Evolutionary conservation across 1,284 basidiomycete genomes (phyloP).

Genomic region (Veloboletus limbatus): DNA sequence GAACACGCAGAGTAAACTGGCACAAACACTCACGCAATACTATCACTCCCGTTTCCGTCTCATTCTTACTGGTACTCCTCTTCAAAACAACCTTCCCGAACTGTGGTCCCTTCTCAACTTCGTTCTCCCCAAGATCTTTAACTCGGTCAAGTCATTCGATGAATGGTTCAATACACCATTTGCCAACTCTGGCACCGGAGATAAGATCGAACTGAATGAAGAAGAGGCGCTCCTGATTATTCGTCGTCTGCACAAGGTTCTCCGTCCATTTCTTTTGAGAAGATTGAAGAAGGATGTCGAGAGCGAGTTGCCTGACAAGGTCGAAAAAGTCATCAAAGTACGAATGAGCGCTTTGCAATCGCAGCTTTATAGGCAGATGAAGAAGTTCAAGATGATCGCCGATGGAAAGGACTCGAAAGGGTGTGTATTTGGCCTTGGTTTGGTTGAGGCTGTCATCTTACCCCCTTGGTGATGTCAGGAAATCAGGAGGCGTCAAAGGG

Average conservation of each 20-base stretch:
- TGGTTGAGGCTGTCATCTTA: constrained; percentile 2
- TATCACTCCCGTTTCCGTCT: constrained; percentile 94
- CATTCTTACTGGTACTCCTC: constrained; percentile 95
- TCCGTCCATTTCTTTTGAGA: constrained; percentile 95
- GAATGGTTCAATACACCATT: constrained; percentile 99
- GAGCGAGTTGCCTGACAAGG: constrained; percentile 96
- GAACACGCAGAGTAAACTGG: constrained; percentile 95
- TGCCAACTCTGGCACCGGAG: constrained; percentile 92
- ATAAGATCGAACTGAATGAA: constrained; percentile 99
- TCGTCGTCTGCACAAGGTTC: constrained; percentile 96
- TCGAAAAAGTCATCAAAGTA: constrained; percentile 98
- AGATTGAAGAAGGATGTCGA: constrained; percentile 99
- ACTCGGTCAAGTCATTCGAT: constrained; percentile 99
- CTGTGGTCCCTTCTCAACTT: constrained; percentile 99
- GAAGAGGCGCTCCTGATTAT: constrained; percentile 99
- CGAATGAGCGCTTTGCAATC: constrained; percentile 94
- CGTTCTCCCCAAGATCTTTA: constrained; percentile 97
- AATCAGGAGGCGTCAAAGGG: constrained; percentile 76
- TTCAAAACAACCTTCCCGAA: constrained; percentile 99
- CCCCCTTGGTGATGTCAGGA: constrained; percentile 40
- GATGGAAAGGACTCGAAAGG: constrained; percentile 77
- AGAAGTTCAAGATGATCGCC: constrained; percentile 96
- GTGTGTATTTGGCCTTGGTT: constrained; percentile 33
- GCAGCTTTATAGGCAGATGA: constrained; percentile 97
- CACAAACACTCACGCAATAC: constrained; percentile 89